Base-by-base conservation (phyloP, 495 filamentous ascomycete genomes). In the Xylaria telfairii region DNA sequence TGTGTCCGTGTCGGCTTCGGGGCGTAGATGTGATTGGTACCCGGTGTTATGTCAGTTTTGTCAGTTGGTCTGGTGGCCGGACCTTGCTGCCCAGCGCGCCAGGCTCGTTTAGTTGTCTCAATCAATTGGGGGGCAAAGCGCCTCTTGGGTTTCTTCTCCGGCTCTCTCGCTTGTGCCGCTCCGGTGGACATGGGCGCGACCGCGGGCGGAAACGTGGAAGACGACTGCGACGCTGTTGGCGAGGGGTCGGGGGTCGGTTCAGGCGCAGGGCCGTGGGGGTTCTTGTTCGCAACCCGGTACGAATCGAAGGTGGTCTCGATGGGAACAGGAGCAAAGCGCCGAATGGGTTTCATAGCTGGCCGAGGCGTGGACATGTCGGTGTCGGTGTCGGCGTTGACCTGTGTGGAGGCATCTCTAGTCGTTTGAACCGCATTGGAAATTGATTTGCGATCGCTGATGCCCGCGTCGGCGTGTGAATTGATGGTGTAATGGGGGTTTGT, bases 91-190 rank as follows among this genome's bases (percentile, higher is more conserved):
- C 86, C 81, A 37, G 82, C 81, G 70, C 84, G 83, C 72, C 86
- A 86, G 15, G 84, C 85, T 65, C 89, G 83, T 21, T 88, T 85
- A 10, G 87, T 85, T n/a, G 89, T 92, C 77, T 92, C 91, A 57
- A 92, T 86, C 6, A 91, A 85, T 73, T 93, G 87, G 1, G 90
- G 89, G 8, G 87, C 81, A 72, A 92, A 90, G 59, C 83, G 84
- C 34, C 85, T 81, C 69, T 78, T 82, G 5, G 73, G 75, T 47
- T 74, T 78, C 42, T 72, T 71, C 44, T 78, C 62, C 13, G 68
- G 64, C 19, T 63, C 47, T 30, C 67, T 66, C 9, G 34, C 32
- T 34, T 74, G 69, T 15, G 46, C 62, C 9, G 74, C 13, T 76
- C 78, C 21, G 76, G 81, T 1, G 71, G 64, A 56, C 71, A 68